Conservation (phyloP, 805 yeast species). For the Tetrapisispora phaffii region DNA sequence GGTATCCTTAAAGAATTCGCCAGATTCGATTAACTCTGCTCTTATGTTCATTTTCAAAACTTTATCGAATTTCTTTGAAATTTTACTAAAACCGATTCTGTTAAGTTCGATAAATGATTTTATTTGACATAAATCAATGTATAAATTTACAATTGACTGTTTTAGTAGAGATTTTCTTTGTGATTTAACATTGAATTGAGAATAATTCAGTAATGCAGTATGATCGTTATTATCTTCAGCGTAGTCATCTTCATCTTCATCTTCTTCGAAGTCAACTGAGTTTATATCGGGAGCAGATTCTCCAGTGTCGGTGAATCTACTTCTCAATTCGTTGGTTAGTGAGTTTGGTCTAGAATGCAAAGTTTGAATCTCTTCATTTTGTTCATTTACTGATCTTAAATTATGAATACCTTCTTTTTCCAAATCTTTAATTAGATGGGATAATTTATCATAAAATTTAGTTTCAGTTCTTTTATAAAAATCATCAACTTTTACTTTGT, state of each 20-base stretch:
- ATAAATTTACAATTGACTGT: slow-evolving; percentile 51
- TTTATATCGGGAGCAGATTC: neutral
- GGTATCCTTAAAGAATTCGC: slow-evolving; percentile 37
- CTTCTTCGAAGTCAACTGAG: slow-evolving; percentile 9
- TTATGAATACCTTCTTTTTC: slow-evolving; percentile 26
- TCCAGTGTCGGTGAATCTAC: slow-evolving; percentile 1
- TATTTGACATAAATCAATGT: slow-evolving; percentile 68
- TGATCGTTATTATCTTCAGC: slow-evolving; percentile 33
- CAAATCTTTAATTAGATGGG: slow-evolving; percentile 39
- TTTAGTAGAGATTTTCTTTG: slow-evolving; percentile 58
- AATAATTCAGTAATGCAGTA: slow-evolving; percentile 41
- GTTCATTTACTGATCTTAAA: neutral
- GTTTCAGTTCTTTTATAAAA: slow-evolving; percentile 43
- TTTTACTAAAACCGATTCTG: slow-evolving; percentile 76
- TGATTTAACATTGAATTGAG: slow-evolving; percentile 39
- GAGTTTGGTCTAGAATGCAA: neutral
- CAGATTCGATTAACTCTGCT: slow-evolving; percentile 36
- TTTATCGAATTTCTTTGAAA: slow-evolving; percentile 83
- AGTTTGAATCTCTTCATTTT: neutral
- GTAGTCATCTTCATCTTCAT: slow-evolving; percentile 30
- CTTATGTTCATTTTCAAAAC: slow-evolving; percentile 50
- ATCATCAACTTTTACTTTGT: slow-evolving; percentile 41
- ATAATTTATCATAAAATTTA: slow-evolving; percentile 37
- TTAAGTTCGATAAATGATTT: slow-evolving; percentile 77
- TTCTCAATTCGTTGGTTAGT: neutral